phyloP scores from a whole-genome alignment of 805 yeast genomes.

The Yamadazyma endophytica region DNA sequence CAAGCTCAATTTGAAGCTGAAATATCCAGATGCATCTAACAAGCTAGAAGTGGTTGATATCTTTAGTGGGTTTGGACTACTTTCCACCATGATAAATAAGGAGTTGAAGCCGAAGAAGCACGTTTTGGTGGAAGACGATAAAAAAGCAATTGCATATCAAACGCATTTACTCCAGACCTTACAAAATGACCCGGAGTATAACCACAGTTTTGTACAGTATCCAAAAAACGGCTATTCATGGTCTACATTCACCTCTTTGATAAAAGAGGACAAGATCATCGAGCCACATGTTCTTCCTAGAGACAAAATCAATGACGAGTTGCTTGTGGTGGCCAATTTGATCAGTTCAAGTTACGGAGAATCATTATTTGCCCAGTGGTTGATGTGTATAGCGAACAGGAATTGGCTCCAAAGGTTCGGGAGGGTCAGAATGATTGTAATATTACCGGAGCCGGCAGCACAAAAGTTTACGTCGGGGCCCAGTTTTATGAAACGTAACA shows the following conservation, averaged over 20 bases:
- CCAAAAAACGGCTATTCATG: slow-evolving; percentile 61
- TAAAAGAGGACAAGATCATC: slow-evolving; percentile 43
- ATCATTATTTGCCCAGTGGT: slow-evolving; percentile 69
- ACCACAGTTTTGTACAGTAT: slow-evolving; percentile 23
- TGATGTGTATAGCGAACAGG: slow-evolving; percentile 59
- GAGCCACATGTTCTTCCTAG: slow-evolving; percentile 21
- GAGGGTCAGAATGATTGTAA: slow-evolving; percentile 67
- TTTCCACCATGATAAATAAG: slow-evolving; percentile 60
- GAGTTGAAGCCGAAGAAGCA: slow-evolving; percentile 61
- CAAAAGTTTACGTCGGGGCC: slow-evolving; percentile 53
- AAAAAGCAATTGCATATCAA: slow-evolving; percentile 23
- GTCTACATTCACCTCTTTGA: slow-evolving; percentile 52
- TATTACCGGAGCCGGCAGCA: slow-evolving; percentile 57
- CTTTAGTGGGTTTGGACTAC: slow-evolving; percentile 56
- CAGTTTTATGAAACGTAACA: slow-evolving; percentile 49
- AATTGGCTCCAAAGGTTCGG: slow-evolving; percentile 76
- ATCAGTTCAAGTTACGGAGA: slow-evolving; percentile 53
- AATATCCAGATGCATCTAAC: slow-evolving; percentile 30
- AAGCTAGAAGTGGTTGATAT: slow-evolving; percentile 52
- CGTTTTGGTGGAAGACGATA: slow-evolving; percentile 54
- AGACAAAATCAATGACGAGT: slow-evolving; percentile 45
- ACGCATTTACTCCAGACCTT: slow-evolving; percentile 20
- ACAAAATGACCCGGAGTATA: slow-evolving; percentile 18
- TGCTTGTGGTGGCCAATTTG: slow-evolving; percentile 58
- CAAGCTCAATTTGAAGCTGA: slow-evolving; percentile 38